Base-by-base conservation (phyloP, 805 yeast species). In the Spathaspora girioi region DNA sequence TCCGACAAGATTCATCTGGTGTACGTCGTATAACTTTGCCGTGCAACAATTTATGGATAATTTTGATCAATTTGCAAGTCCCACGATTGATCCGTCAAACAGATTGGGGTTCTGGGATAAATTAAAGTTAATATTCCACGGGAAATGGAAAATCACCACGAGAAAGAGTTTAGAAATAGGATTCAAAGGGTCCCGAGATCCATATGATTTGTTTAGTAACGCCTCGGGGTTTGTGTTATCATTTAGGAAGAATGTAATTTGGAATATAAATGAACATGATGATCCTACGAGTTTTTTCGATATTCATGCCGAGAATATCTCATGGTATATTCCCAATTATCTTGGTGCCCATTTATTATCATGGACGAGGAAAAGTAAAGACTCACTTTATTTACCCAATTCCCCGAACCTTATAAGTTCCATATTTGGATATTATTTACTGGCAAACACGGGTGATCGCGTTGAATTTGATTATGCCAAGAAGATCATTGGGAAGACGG, bases 31-130 rank as follows among this genome's bases (percentile, higher is more conserved):
- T 57, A 89, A 86, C 58, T 91, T 96, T 15, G 92, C 91, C 1
- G 79, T 92, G 29, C 90, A 89, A 56, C 92, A 89, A 56, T 76
- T 85, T 1, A 86, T 88, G 83, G 70, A 83, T 50, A 86, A 82
- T 50, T 78, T 92, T 53, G 96, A 91, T 59, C 83, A 86, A 44
- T 89, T 92, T 62, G 83, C 96, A 1, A 92, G 93, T 64, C 96
- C 97, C 0, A 96, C 96, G 0, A 69, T 87, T 14, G 98, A 92
- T 64, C 92, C 92, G 0, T 89, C 97, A 1, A 79, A 82, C 3
- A 87, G 86, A 58, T 69, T 90, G 12, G 98, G 98, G 0, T 84
- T 91, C 58, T 92, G 98, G 98, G 98, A 92, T 67, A 93, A 91
- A 64, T 67, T 90, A 26, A 71, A 97, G 47, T 76, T 84, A 27